Percentiles rank a stretch among this genome's conserved stretches.
Evolutionary conservation across 345 rosid species (phyloP).

Genomic region (Eucalyptus camaldulensis): DNA sequence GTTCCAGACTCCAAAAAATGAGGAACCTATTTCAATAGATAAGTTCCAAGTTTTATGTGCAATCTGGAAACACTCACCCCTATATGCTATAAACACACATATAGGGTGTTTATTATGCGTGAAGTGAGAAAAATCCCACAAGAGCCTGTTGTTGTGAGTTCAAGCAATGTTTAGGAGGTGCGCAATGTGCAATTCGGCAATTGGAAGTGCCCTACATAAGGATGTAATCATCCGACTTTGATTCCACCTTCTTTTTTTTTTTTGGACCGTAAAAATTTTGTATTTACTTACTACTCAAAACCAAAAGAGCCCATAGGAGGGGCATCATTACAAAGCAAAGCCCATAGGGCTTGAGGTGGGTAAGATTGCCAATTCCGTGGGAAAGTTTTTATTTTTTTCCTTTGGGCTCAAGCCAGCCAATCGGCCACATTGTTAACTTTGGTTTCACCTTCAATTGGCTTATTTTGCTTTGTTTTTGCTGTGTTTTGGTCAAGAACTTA

Average conservation of each 20-base stretch:
- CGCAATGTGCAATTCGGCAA: not conserved
- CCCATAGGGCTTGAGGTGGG: not conserved
- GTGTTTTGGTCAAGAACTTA: not conserved
- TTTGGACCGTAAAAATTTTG: not conserved
- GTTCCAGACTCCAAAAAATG: no score
- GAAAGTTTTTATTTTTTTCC: not conserved
- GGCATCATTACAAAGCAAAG: not conserved
- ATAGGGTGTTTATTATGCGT: not conserved
- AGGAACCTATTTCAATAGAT: no score
- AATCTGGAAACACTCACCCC: no score
- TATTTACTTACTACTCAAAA: not conserved
- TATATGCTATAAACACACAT: not conserved
- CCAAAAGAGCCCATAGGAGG: not conserved
- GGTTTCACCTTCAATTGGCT: not conserved
- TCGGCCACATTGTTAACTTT: not conserved
- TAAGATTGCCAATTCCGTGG: no score
- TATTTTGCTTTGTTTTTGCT: not conserved
- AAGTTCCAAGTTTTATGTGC: no score
- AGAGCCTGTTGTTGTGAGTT: not conserved
- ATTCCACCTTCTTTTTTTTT: not conserved
- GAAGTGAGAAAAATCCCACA: not conserved
- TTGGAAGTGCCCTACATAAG: not conserved
- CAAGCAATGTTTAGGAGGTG: not conserved
- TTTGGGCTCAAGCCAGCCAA: not conserved
- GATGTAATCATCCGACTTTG: not conserved